Evolutionary conservation across 192 early-diverging fungal species (phyloP), one percentile per base, ranked within the genome.

Genomic region (Chytriomyces sp.): DNA sequence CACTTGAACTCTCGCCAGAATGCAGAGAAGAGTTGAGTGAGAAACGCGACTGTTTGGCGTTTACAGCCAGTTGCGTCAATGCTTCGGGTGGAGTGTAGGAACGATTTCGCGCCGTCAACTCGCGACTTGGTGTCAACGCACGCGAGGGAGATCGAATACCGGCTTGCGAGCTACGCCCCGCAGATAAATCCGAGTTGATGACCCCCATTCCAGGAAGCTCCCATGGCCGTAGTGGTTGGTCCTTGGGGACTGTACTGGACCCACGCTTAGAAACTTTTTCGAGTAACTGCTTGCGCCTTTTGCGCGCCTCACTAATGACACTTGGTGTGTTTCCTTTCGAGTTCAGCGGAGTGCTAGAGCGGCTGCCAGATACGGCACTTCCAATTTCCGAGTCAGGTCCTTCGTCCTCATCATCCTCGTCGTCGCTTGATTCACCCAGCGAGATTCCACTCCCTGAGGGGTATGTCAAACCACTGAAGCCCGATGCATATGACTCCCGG

Each of bases 191-290:
- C 5, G 19, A 19, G 19, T 33, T 53, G 3, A 56, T 17, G 3
- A 49, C 59, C 17, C 68, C 68, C 68, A 70, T 70, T 36, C 68
- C 68, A 37, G 68, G 68, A 6, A 70, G 14, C 31, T 70, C 68
- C 68, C 68, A 70, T 25, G 68, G 68, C 31, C 57, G 54, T 39
- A 70, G 44, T 31, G 68, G 68, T 41, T 70, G 56, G 39, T 70
- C 57, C 22, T 26, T 12, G 17, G 53, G 32, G 37, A 70, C 56
- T 17, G n/a, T 28, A 28, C 19, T 0, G 28, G n/a, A 25, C 1
- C 56, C 31, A 17, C 52, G 49, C 36, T 68, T 55, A 19, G 60
- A 62, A 8, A 62, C 26, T 12, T n/a, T 38, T 8, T 62, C 60
- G 17, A 62, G 14, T 17, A 62, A 22, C 14, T 7, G 17, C 31